phyloP scores from a whole-genome alignment of 805 yeast species.

The Saccharomycodes ludwigii region DNA sequence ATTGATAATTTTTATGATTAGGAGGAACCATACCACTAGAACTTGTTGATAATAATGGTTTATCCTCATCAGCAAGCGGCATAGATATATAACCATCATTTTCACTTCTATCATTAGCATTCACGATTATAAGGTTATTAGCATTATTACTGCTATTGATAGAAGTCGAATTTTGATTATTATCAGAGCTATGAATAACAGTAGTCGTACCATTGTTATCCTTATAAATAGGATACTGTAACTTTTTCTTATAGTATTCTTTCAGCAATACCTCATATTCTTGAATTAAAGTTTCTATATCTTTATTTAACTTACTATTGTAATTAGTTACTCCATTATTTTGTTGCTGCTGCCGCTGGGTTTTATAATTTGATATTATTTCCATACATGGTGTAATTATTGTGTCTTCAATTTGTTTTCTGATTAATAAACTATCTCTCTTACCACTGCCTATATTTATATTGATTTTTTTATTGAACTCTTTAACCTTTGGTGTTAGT shows the following conservation, averaged over 20 bases:
- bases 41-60: conserved; percentile 35
- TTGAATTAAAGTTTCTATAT: conserved; percentile 39
- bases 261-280: conserved; percentile 32
- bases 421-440: conserved; percentile 27
- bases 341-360: too few species aligned
- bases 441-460: conserved; percentile 10
- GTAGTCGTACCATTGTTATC: too few species aligned
- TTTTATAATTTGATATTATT: conserved; percentile 13
- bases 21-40: too few species aligned
- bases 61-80: conserved; percentile 15
- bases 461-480: not conserved
- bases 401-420: conserved; percentile 21
- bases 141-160: too few species aligned
- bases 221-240: conserved; percentile 7
- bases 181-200: too few species aligned
- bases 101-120: too few species aligned
- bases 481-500: conserved; percentile 1
- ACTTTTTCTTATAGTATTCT: conserved; percentile 36
- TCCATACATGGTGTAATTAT: too few species aligned
- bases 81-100: conserved; percentile 15
- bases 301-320: conserved; percentile 34
- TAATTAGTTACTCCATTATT: too few species aligned
- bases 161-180: too few species aligned
- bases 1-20: conserved; percentile 15
- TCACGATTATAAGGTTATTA: too few species aligned